Evolutionary conservation across 192 early-diverging fungal species (phyloP), one percentile per base, ranked within the genome.

Genomic region (Chytriomyces sp.): DNA sequence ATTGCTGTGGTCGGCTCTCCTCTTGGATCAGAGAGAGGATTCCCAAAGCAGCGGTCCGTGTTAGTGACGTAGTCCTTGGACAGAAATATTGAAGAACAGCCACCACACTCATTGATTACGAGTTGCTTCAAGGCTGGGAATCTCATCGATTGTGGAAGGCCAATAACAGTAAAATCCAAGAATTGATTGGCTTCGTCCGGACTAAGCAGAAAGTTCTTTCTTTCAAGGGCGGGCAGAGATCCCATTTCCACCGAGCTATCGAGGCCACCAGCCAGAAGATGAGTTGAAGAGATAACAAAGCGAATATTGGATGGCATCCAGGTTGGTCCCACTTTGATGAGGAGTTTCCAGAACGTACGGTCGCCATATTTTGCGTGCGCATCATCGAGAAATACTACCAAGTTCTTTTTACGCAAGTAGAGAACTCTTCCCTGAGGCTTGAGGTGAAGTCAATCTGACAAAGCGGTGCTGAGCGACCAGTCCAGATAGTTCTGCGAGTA

Each of bases 121-220:
- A 74, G 1, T 71, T 23, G 44, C 16, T 23, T 66, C 72, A 74
- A 48, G 11, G 64, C 4, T 11, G 72, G 72, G 72, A 57, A 66
- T 45, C 44, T 63, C 6, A 74, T 71, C 43, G 20, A 63, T 48
- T 57, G 18, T 8, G 60, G 60, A 2, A 74, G 60, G 0, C 63
- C 63, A 71, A 65, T 73, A n/a, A 66, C n/a, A 23, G 72, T 16
- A 13, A 63, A 73, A 13, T 57, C 47, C 72, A 74, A 43, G n/a
- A 78, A 72, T 53, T 48, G 7, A 23, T 60, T 35, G 24, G 64
- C 10, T 80, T 79, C 77, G 45, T 26, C 16, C 11, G 24, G 10
- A 35, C 61, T 53, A 5, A 78, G 76, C 44, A 78, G 50, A 79
- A 78, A 80, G 43, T 79, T n/a, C 18, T 79, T 48, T 78, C 77